Evolutionary conservation across 2,329 filamentous ascomycete species (phyloP), one percentile per base, ranked within the genome.

Genomic region (Lojkania enalia): DNA sequence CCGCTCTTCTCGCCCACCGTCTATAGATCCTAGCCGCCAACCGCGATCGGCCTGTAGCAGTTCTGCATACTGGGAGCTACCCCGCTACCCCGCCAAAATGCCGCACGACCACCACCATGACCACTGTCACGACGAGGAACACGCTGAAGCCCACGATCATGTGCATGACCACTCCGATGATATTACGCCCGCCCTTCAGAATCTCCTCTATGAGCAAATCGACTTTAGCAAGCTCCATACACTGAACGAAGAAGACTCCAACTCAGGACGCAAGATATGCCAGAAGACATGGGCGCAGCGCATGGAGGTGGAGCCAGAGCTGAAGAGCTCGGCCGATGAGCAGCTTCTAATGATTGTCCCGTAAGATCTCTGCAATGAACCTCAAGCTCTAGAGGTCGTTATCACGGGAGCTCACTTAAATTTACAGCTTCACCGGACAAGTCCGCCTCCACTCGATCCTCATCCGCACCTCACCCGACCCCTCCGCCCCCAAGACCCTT

Each of bases 341-440:
- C 90, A 99, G 74, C 72, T 99, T n/a, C 75, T 99, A 44, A 89
- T 99, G 79, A 85, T 86, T 52, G 81, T 97, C 27, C 94, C 94
- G 87, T 95, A 74, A 57, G 87, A 77, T 32, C 11, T 16, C 14
- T 16, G 7, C n/a, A n/a, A n/a, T n/a, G n/a, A n/a, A n/a, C n/a
- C n/a, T n/a, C n/a, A n/a, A n/a, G n/a, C n/a, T n/a, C n/a, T n/a
- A n/a, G n/a, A n/a, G n/a, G n/a, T n/a, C n/a, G n/a, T n/a, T n/a
- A n/a, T n/a, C n/a, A n/a, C n/a, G n/a, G n/a, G n/a, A n/a, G n/a
- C n/a, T n/a, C n/a, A n/a, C n/a, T n/a, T n/a, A n/a, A n/a, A n/a
- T n/a, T n/a, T n/a, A n/a, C n/a, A 95, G 90, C 2, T 99, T 99
- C 74, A 91, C 90, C 1, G 91, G 88, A 36, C 91, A 96, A 71